Evolutionary conservation across 192 early-diverging fungal species (phyloP).

Genomic region (Funneliformis mosseae): DNA sequence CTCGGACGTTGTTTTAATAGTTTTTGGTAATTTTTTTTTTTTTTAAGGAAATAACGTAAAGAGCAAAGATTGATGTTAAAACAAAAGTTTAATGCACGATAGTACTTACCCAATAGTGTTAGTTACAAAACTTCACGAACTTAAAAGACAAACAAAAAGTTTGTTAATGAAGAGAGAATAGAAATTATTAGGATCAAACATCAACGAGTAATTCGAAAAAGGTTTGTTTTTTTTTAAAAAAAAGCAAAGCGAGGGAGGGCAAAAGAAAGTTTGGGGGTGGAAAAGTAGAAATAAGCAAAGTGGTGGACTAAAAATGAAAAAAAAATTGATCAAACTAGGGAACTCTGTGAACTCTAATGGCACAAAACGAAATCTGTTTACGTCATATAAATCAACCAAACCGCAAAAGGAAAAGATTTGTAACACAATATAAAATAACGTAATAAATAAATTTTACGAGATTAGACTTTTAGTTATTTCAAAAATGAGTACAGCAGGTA

Average conservation of each 20-base stretch:
- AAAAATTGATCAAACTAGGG: slow-evolving; percentile 27
- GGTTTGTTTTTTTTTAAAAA: slow-evolving; percentile 23
- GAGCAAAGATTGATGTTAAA: not conserved
- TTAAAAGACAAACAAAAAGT: not conserved
- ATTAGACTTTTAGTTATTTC: too few relatives aligned
- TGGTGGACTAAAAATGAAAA: slow-evolving; percentile 5
- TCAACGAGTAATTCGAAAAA: not conserved
- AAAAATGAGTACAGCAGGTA: not conserved
- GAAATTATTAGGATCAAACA: not conserved
- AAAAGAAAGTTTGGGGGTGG: slow-evolving; percentile 23
- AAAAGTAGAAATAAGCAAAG: not conserved
- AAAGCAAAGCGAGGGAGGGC: slow-evolving; percentile 1
- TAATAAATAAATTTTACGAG: not conserved
- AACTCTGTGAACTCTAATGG: slow-evolving; percentile 14
- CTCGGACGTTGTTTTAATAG: not conserved
- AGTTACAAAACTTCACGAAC: not conserved
- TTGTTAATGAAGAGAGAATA: slow-evolving; percentile 12
- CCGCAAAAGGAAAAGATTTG: slow-evolving; percentile 3
- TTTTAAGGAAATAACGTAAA: not conserved
- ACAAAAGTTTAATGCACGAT: not conserved
- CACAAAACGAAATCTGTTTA: slow-evolving; percentile 13
- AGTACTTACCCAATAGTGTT: not conserved
- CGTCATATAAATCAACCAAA: slow-evolving; percentile 2
- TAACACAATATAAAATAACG: not conserved
- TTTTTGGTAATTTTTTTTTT: not conserved